Base-by-base conservation (phyloP, 1,284 basidiomycete genomes). In the Calocybe gambosa region DNA sequence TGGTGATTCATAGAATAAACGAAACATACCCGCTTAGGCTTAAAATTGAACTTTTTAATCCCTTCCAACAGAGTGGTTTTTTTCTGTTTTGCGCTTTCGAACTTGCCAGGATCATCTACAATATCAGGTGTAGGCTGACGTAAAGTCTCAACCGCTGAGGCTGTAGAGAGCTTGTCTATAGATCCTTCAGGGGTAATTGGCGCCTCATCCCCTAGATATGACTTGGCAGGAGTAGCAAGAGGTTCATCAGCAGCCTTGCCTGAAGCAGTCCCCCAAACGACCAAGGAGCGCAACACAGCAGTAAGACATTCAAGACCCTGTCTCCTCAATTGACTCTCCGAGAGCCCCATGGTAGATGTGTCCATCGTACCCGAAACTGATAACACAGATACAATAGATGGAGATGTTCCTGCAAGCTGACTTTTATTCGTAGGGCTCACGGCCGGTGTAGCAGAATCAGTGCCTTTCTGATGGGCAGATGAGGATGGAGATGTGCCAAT, bases 1-100 rank as follows among this genome's bases (percentile, higher is more conserved):
- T 16, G 10, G 29, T 34, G n/a, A 19, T 21, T 16, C 42, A 23
- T 35, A 19, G 4, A 25, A 19, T 21, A 8, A 41, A 29, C 12
- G 16, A 15, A 29, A 65, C 72, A 33, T 57, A 89, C 90, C 56
- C 85, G 78, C 67, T 96, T 97, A 9, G 96, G 94, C 68, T 98
- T 99, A 71, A 89, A 94, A 68, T 99, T 99, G 71, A 99, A 99
- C 65, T 93, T 93, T 66, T 88, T 93, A 64, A 99, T 90, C 23
- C 95, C 97, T 62, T 99, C 96, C 38, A 96, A 69, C 23, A 99
- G 67, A 1, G 89, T 93, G 28, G 91, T 99, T 73, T 99, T 99
- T 70, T 93, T 89, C 67, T 93, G 89, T 66, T 97, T 99, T 23
- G 93, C 96, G 55, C 79, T 94, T 70, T 99, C 96, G 57, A 99